A percentile compares a stretch with the other conserved stretches of the same genome.
Evolutionary conservation across 192 early-diverging fungal species (phyloP).

Genomic region (Backusella psychrophila): DNA sequence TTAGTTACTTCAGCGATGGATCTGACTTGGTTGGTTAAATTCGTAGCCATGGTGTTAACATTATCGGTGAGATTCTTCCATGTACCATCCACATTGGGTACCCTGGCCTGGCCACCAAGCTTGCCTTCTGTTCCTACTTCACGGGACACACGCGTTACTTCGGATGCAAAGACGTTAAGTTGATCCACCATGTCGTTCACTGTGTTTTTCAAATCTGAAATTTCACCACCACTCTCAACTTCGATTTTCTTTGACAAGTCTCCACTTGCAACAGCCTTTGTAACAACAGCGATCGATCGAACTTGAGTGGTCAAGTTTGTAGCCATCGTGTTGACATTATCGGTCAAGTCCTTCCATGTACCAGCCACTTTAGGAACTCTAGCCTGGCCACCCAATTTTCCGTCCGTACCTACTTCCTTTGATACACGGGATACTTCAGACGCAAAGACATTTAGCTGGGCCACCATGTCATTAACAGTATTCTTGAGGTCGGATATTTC

Average conservation of each 20-base stretch:
- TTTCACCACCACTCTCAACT: slow-evolving; percentile 63
- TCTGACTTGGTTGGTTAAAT: slow-evolving; percentile 5
- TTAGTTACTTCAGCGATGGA: slow-evolving; percentile 67
- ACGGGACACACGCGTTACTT: slow-evolving; percentile 62
- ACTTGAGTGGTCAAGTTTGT: slow-evolving; percentile 63
- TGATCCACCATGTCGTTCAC: slow-evolving; percentile 83
- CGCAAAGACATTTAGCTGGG: slow-evolving; percentile 54
- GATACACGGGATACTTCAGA: slow-evolving; percentile 41
- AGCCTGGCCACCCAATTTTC: slow-evolving; percentile 75
- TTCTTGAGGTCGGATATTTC: slow-evolving; percentile 55
- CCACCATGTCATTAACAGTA: slow-evolving; percentile 62
- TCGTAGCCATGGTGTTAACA: no score
- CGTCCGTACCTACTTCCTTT: slow-evolving; percentile 40
- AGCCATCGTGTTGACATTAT: slow-evolving; percentile 66
- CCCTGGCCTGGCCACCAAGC: no score
- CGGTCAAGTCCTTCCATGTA: slow-evolving; percentile 73
- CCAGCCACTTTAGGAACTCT: slow-evolving; percentile 68
- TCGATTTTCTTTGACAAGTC: slow-evolving; percentile 60
- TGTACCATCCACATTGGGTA: no score
- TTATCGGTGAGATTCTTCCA: no score
- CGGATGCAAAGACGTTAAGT: slow-evolving; percentile 42
- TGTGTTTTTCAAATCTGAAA: slow-evolving; percentile 68
- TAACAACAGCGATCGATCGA: slow-evolving; percentile 63
- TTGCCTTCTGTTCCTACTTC: slow-evolving; percentile 45
- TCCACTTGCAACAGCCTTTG: slow-evolving; percentile 53